A percentile compares a stretch with the other conserved stretches of the same genome.
Evolutionary conservation across 2,329 filamentous ascomycete species (phyloP).

Genomic region (Whalleya microplaca): DNA sequence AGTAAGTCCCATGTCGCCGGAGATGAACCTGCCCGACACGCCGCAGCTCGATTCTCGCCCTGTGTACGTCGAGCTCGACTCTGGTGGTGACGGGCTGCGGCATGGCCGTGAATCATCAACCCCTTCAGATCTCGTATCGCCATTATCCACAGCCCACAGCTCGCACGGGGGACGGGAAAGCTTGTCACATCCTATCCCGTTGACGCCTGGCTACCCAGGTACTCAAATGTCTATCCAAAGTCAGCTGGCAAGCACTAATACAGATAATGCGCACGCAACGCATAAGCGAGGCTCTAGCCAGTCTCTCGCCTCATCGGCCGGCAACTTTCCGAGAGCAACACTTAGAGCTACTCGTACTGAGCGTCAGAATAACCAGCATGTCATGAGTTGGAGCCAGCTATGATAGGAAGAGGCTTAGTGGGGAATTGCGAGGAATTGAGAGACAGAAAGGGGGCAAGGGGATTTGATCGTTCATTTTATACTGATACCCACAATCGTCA

Average conservation of each 20-base stretch:
- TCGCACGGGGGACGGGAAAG: not conserved
- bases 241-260: conserved; percentile 4
- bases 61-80: conserved; percentile 27
- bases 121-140: not conserved
- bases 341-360: conserved; percentile 31
- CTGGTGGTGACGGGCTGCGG: conserved; percentile 8
- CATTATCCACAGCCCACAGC: conserved; percentile 3
- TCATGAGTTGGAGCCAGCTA: conserved; percentile 32
- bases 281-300: not conserved
- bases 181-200: conserved; percentile 14
- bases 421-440: not conserved
- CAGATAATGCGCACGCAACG: not conserved
- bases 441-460: not conserved
- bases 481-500: not conserved
- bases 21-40: not conserved
- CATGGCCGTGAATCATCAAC: not conserved
- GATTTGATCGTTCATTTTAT: not conserved
- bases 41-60: conserved; percentile 11
- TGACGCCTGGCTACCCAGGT: conserved; percentile 23
- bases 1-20: not conserved
- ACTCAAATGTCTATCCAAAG: conserved; percentile 16
- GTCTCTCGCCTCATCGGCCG: not conserved
- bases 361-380: conserved; percentile 27
- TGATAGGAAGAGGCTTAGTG: conserved; percentile 10
- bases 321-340: conserved; percentile 21